Base-by-base conservation (phyloP, 2,329 filamentous ascomycete species). In the Tolypocladium amazonense region DNA sequence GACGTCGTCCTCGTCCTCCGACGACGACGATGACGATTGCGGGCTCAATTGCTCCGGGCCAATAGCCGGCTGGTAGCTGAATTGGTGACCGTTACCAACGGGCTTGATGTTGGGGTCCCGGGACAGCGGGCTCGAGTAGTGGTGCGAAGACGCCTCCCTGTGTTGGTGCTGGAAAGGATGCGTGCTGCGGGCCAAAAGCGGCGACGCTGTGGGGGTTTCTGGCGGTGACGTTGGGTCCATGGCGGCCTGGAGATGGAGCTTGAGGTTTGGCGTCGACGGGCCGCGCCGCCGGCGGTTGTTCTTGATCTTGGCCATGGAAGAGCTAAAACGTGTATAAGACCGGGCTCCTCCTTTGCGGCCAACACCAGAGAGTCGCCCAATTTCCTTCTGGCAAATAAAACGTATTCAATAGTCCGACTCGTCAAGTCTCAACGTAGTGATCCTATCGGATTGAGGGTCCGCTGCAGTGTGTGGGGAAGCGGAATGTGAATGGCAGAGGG, bases 201-300 rank as follows among this genome's bases (percentile, higher is more conserved):
- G 72, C 59, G 72, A 72, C 41, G 72, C 70, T 47, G 75, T 77
- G 57, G 78, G 78, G 47, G 77, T 79, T 56, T 77, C 76, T 47
- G 78, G 78, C 63, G 78, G 78, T 65, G 78, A 80, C 59, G 77
- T 75, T 58, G 76, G 77, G 60, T 75, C 72, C 5, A 41, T 58
- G 64, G 70, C 68, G 68, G 56, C 56, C 35, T 67, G 65, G 41
- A 72, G 69, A 60, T 68, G 68, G 60, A 71, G 64, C 63, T 73
- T 73, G 65, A 78, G 71, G 61, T 75, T 74, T 58, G 77, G 76
- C 62, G 76, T 77, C 47, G 74, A 69, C 59, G 75, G 74, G 64
- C 73, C 74, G 68, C 70, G 69, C 66, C 70, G 67, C 66, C 70
- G 66, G 20, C 39, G 23, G 45, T 55, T 58, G 30, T 54, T 55